Evolutionary conservation across 1,284 basidiomycete species (phyloP).

Genomic region (Heterobasidion annosum): DNA sequence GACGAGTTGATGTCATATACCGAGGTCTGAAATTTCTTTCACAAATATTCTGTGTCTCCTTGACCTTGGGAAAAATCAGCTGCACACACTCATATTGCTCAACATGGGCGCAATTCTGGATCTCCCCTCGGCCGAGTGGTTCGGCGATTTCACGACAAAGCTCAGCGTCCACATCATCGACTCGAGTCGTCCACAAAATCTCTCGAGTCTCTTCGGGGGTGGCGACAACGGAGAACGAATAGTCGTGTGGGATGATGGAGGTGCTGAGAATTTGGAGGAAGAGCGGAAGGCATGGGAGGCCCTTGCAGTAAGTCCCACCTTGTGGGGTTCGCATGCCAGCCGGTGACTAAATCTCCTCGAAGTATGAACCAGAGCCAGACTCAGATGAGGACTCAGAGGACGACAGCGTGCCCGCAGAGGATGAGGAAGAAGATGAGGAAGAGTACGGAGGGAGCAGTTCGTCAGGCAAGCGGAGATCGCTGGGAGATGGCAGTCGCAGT

Average conservation of each 20-base stretch:
- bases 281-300: slow-evolving; percentile 74
- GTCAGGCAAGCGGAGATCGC: slow-evolving; percentile 49
- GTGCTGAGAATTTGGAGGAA: slow-evolving; percentile 53
- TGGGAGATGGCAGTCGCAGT: slow-evolving; percentile 29
- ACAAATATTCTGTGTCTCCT: neutral
- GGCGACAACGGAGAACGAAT: slow-evolving; percentile 64
- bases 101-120: slow-evolving; percentile 91
- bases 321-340: neutral
- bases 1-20: slow-evolving; percentile 60
- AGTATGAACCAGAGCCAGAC: slow-evolving; percentile 69
- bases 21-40: slow-evolving; percentile 45
- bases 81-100: slow-evolving; percentile 86
- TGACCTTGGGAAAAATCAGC: slow-evolving; percentile 29
- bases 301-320: slow-evolving; percentile 48
- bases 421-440: slow-evolving; percentile 39
- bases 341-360: slow-evolving; percentile 2
- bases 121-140: slow-evolving; percentile 66
- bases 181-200: slow-evolving; percentile 85
- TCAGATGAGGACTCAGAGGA: slow-evolving; percentile 58
- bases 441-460: slow-evolving; percentile 30
- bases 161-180: slow-evolving; percentile 90
- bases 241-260: slow-evolving; percentile 87
- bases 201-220: slow-evolving; percentile 80
- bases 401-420: slow-evolving; percentile 25
- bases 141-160: slow-evolving; percentile 54